Conservation (phyloP, 225 moss, liverwort and hornwort genomes). For the Thuidium tamariscinum region DNA sequence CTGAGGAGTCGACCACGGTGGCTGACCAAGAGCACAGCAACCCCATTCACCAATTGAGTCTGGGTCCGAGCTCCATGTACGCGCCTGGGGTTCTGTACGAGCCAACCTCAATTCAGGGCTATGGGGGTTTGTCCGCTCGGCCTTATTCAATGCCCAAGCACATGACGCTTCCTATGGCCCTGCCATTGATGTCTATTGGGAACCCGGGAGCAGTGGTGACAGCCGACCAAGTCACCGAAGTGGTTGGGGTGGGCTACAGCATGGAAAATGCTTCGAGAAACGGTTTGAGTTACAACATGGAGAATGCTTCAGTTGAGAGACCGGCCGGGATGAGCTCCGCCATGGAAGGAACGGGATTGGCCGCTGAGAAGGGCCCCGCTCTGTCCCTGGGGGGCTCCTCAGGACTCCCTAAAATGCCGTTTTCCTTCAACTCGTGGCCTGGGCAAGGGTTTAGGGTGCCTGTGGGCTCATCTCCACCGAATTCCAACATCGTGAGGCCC, state of each 20-base stretch:
- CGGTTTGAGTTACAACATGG: constrained; percentile 9
- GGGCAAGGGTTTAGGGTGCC: constrained; percentile 40
- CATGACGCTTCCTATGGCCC: constrained; percentile 51
- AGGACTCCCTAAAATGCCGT: constrained; percentile 27
- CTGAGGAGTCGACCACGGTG: constrained; percentile 47
- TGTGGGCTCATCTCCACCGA: constrained; percentile 8
- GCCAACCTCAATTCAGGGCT: constrained; percentile 30
- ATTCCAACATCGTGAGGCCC: constrained; percentile 71
- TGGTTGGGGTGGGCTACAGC: constrained; percentile 38
- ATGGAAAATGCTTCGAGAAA: constrained; percentile 27
- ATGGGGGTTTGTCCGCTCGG: constrained; percentile 39
- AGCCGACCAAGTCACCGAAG: constrained; percentile 54
- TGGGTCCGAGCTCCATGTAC: constrained; percentile 55
- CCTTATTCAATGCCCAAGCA: constrained; percentile 42
- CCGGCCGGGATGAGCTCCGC: background rate
- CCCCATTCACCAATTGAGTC: constrained; percentile 69
- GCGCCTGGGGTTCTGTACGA: constrained; percentile 47
- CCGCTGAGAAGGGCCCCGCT: background rate
- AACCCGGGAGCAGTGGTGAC: constrained; percentile 1
- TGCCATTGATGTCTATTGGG: constrained; percentile 64
- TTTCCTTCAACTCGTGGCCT: constrained; percentile 58
- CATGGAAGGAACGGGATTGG: background rate
- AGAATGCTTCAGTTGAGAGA: background rate
- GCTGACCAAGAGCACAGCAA: constrained; percentile 34
- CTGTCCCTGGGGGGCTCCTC: constrained; percentile 27